Evolutionary conservation across 179 eudicot species (phyloP), one percentile per base, ranked within the genome.

Genomic region (Gypsophila paniculata): DNA sequence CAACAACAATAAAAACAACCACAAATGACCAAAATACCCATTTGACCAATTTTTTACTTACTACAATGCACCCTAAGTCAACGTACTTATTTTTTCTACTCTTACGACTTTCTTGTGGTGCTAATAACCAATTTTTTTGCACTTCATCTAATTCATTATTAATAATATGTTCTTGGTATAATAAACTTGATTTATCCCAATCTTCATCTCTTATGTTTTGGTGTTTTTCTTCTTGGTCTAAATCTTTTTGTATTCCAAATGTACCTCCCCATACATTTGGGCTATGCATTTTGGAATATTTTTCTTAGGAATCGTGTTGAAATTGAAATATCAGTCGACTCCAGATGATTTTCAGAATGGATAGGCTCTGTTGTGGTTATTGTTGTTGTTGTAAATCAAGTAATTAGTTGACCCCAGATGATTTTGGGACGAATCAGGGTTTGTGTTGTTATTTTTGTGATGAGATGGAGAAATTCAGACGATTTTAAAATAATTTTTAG

Each of bases 221-320:
- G 0, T 68, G 65, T 8, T 70, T 66, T 0, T 29, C 75, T 12
- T 69, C 77, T 59, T 61, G 74, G 68, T 71, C 64, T 23, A 11
- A 66, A 66, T 66, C 9, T 22, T 34, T n/a, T 38, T 57, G 68
- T 1, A 72, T 77, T 18, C 80, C 86, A 18, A 80, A 54, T 11
- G 36, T 0, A 2, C 86, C 86, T 42, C 83, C 86, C 86, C 86
- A 83, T n/a, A 78, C 2, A 13, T 83, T 82, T 65, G 84, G 22
- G 26, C 18, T 78, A 9, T 78, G 77, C 82, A 78, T 78, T 49
- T 71, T 71, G 2, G 8, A 14, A n/a, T 17, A 17, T n/a, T n/a
- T n/a, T n/a, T n/a, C n/a, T n/a, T n/a, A n/a, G n/a, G n/a, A n/a
- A n/a, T n/a, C n/a, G n/a, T n/a, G n/a, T n/a, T n/a, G n/a, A n/a